Percentiles rank a stretch among this genome's conserved stretches.
phyloP scores from a whole-genome alignment of 768 basidiomycete genomes.

The Suillus brevipes region DNA sequence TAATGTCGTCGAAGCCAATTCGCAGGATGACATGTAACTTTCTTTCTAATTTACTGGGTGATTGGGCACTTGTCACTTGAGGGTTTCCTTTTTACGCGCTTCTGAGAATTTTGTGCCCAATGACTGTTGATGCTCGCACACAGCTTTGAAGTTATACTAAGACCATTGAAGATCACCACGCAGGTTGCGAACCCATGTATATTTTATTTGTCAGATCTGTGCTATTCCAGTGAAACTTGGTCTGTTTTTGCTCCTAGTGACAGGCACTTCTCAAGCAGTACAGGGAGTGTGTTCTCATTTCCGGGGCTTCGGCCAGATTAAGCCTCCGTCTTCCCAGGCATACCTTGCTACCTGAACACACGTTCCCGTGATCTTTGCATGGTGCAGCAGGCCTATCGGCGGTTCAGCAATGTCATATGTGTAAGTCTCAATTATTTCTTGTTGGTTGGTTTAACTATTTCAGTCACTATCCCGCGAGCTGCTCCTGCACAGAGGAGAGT shows the following conservation, averaged over 20 bases:
- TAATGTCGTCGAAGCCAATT: not conserved
- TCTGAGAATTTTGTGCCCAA: not conserved
- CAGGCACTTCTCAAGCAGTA: slow-evolving; percentile 16
- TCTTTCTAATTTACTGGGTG: too few relatives aligned
- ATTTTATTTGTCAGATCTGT: not conserved
- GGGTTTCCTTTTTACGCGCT: too few relatives aligned
- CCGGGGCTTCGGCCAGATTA: not conserved
- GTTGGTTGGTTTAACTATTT: slow-evolving; percentile 16
- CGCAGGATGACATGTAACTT: not conserved
- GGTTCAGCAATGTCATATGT: slow-evolving; percentile 11
- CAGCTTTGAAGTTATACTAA: not conserved
- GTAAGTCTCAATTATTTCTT: slow-evolving; percentile 14
- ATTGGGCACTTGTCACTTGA: not conserved
- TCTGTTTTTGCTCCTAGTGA: not conserved
- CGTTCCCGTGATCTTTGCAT: not conserved
- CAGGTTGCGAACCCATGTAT: not conserved
- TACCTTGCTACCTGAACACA: slow-evolving; percentile 2
- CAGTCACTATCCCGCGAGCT: slow-evolving; percentile 10
- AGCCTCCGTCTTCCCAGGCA: slow-evolving; percentile 16
- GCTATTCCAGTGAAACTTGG: not conserved
- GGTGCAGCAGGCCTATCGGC: slow-evolving; percentile 16
- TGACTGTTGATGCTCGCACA: not conserved
- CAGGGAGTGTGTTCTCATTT: slow-evolving; percentile 17
- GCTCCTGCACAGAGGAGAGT: not conserved
- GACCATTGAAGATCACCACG: not conserved